Evolutionary conservation across 768 basidiomycete species (phyloP), one percentile per base, ranked within the genome.

Genomic region (Boletellus ananiceps): DNA sequence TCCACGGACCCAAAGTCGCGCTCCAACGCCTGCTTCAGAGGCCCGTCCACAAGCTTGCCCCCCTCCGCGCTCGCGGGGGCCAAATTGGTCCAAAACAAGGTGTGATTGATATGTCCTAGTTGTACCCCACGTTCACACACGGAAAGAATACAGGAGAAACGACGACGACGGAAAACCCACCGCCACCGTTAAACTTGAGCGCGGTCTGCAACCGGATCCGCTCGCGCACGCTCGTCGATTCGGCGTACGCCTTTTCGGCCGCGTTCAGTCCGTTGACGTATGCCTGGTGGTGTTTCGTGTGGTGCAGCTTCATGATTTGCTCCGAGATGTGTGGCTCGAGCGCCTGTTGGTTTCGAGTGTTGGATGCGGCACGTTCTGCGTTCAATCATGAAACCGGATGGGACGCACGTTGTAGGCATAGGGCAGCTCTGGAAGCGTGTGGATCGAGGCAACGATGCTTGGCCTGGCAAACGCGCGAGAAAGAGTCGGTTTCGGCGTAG

Each of bases 171-270:
- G 23, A 7, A 7, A 7, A 7, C 75, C 14, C 44, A 81, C 92
- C 91, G 62, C 94, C 94, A n/a, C 94, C 94, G 68, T 96, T 95
- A 72, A 98, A 99, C 73, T 93, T 97, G 65, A 99, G 74, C 8
- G 95, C 93, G 13, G 86, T 73, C 68, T 97, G 95, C 15, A 98
- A 79, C 3, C 79, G 79, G 67, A 99, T 95, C 55, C 78, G 73
- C 59, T 86, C 84, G 64, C 84, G 84, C 46, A 82, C 77, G 34
- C 86, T 81, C 15, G 74, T 63, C 4, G 83, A 66, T 54, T 82
- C 82, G 25, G 77, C 72, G 63, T 89, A 91, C n/a, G 82, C 70
- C 58, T 89, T 86, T 65, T 95, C 92, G 2, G 95, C 93, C 5
- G 89, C 80, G 69, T 99, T 99, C 50, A 98, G 77, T 11, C 92